These are phyloP conservation scores for Xylaria hypoxylon DNA, from an alignment of 2,329 filamentous ascomycete species.

Conservation along the genomic window DNA sequence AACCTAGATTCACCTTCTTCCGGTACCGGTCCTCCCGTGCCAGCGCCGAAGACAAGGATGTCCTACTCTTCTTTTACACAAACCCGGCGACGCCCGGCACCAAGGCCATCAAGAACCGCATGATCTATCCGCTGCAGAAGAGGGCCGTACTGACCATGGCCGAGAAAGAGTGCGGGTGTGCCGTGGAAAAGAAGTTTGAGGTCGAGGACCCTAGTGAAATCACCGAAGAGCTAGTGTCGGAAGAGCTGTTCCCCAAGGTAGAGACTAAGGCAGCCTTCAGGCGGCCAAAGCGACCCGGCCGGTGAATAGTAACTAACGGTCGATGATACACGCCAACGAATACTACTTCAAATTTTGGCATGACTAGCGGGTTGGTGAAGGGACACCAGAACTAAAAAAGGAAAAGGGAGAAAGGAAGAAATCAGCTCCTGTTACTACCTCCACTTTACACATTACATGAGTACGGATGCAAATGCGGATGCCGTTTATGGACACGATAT, in stretches of 20 bases:
- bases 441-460: constrained; percentile 8
- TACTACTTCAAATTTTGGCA: neutral
- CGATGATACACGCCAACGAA: neutral
- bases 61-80: constrained; percentile 84
- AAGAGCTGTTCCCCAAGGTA: constrained; percentile 75
- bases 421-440: constrained; percentile 5
- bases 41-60: constrained; percentile 63
- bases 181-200: constrained; percentile 77
- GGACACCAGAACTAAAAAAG: neutral
- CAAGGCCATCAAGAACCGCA: constrained; percentile 82
- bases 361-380: constrained; percentile 11
- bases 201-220: constrained; percentile 77
- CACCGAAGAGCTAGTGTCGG: constrained; percentile 71
- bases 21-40: constrained; percentile 70
- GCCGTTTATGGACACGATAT: constrained; percentile 28
- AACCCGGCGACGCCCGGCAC: constrained; percentile 72
- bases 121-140: constrained; percentile 83
- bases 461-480: constrained; percentile 32
- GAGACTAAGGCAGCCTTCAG: constrained; percentile 77
- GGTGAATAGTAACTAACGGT: constrained; percentile 53
- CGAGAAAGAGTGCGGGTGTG: constrained; percentile 72
- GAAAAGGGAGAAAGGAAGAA: constrained; percentile 1
- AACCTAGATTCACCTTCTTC: constrained; percentile 85
- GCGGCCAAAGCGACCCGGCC: constrained; percentile 82
- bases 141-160: constrained; percentile 74